Evolutionary conservation across 306 rosid genomes (phyloP), one percentile per base, ranked within the genome.

Genomic region (Begonia masoniana): DNA sequence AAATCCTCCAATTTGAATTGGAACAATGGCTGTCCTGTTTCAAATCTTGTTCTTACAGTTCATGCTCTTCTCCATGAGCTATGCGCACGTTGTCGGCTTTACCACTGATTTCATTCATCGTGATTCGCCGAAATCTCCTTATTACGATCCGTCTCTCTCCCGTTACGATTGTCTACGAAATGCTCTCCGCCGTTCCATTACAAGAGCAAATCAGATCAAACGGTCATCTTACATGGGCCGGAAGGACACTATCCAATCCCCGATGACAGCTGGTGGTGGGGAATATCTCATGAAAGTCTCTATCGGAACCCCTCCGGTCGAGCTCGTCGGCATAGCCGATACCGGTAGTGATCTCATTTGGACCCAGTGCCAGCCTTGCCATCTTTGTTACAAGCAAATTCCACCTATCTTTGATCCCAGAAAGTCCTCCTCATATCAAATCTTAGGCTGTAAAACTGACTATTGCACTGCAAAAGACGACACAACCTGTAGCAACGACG

Each of bases 261-360:
- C 46, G 1, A 15, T 86, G 21, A 15, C n/a, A 0, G 60, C 77
- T 0, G 67, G 54, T 35, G 52, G 52, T 2, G 78, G 83, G n/a
- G 84, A 74, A 64, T 86, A 75, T 48, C 57, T 75, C 9, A 73
- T 82, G 82, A 61, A 70, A 19, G 3, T 77, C 0, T 79, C 80
- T 0, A 10, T 82, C 0, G 92, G 92, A 45, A 79, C 88, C 10
- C 83, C 87, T 0, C 75, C 80, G 0, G 57, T 71, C 2, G 48
- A 67, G 31, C 4, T 72, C 9, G 51, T 72, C n/a, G 87, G 72
- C 6, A 65, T 79, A 7, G 82, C 66, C 0, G 95, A 85, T 52
- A 79, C 81, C 0, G 92, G 95, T 13, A 82, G 95, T 15, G 92
- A 79, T 15, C 79, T 82, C 0, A 77, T 57, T 0, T 82, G 87